Evolutionary conservation across 495 filamentous ascomycete genomes (phyloP).

Genomic region (Lepraria neglecta): DNA sequence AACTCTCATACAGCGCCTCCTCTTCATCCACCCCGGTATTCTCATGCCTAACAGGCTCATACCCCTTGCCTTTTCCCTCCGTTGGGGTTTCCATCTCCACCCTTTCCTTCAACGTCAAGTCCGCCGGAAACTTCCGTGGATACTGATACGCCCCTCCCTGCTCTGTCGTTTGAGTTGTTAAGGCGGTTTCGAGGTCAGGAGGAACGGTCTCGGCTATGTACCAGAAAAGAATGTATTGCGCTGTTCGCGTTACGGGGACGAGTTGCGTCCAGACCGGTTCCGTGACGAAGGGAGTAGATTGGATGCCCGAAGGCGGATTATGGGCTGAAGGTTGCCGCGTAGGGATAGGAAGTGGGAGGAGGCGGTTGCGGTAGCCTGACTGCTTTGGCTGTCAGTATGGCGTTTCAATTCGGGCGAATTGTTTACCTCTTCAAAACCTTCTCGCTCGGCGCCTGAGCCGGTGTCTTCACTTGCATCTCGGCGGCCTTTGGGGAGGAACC

Average conservation of each 20-base stretch:
- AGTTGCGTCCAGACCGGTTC: constrained; percentile 43
- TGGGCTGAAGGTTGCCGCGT: constrained; percentile 37
- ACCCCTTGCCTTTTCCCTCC: constrained; percentile 24
- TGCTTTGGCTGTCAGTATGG: constrained; percentile 9
- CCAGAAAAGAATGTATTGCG: constrained; percentile 45
- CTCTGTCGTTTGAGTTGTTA: constrained; percentile 13
- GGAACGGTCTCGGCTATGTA: constrained; percentile 47
- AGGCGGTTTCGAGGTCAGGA: constrained; percentile 31
- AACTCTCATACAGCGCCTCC: constrained; percentile 38
- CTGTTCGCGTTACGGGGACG: constrained; percentile 26
- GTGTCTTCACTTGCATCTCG: constrained; percentile 40
- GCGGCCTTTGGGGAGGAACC: constrained; percentile 45
- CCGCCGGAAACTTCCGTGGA: constrained; percentile 29
- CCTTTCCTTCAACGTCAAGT: constrained; percentile 34
- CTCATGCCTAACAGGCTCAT: constrained; percentile 38
- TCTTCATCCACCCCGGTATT: constrained; percentile 43
- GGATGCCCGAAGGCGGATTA: constrained; percentile 19
- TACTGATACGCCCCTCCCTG: constrained; percentile 23
- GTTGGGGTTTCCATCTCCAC: constrained; percentile 30
- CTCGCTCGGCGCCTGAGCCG: constrained; percentile 36
- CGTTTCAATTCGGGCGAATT: not conserved
- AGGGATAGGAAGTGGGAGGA: constrained; percentile 39
- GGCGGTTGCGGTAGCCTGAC: constrained; percentile 44
- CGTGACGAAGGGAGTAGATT: constrained; percentile 27
- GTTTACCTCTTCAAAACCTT: constrained; percentile 44